These are phyloP conservation scores for Umbelopsis sp. DNA, from an alignment of 192 early-diverging fungal genomes.

Conservation along the genomic window DNA sequence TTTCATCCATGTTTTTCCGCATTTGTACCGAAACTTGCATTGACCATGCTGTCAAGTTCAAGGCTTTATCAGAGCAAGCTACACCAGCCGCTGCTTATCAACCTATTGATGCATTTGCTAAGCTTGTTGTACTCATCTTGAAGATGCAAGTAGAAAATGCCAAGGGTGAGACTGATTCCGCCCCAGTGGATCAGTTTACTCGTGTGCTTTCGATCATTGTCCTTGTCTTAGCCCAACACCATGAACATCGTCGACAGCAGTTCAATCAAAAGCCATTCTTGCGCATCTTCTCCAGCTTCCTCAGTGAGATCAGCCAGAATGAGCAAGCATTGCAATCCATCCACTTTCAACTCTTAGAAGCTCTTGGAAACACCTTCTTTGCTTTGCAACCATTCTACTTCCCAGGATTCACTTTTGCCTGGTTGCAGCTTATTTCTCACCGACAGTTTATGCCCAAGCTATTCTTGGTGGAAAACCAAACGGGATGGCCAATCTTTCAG, in stretches of 20 bases:
- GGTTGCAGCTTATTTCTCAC: conserved; percentile 94
- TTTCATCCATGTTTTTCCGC: conserved; percentile 88
- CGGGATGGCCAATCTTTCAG: conserved; percentile 86
- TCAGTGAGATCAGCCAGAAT: conserved; percentile 74
- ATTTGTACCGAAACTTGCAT: conserved; percentile 86
- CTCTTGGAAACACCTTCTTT: conserved; percentile 79
- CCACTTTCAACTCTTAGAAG: conserved; percentile 73
- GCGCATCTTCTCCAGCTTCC: conserved; percentile 81
- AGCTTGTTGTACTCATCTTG: conserved; percentile 80
- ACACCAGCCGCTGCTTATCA: conserved; percentile 64
- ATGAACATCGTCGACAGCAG: conserved; percentile 73
- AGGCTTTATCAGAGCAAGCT: conserved; percentile 40
- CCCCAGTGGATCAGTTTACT: conserved; percentile 69
- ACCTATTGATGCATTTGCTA: conserved; percentile 92
- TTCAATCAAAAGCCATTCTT: conserved; percentile 94
- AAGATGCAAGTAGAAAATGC: conserved; percentile 69
- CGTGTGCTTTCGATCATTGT: conserved; percentile 88
- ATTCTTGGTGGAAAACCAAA: conserved; percentile 72
- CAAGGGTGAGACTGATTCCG: conserved; percentile 51
- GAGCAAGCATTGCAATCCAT: conserved; percentile 68
- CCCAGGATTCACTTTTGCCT: conserved; percentile 93
- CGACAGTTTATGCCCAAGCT: conserved; percentile 91
- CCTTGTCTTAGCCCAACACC: conserved; percentile 81
- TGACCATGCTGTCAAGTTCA: conserved; percentile 72
- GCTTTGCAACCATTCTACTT: conserved; percentile 84